phyloP scores from a whole-genome alignment of 805 yeast genomes.

The Clavispora vitiphila region DNA sequence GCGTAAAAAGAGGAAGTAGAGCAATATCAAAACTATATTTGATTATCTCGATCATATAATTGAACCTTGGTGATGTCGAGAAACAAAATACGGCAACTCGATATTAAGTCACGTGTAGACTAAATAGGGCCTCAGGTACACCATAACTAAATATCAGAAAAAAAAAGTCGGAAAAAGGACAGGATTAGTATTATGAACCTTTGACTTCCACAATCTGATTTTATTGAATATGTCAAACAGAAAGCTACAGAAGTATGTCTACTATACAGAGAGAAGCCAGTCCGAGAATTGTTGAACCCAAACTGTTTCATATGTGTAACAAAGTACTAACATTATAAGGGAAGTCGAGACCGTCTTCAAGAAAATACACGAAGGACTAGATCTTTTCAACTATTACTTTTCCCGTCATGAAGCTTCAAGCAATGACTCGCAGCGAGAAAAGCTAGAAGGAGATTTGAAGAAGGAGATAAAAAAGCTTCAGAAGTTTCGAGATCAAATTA shows the following conservation, averaged over 20 bases:
- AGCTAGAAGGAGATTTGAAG: constrained; percentile 40
- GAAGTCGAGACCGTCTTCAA: constrained; percentile 41
- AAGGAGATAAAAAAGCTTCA: constrained; percentile 43
- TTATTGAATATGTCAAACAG: constrained; percentile 13
- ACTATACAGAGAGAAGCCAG: background rate
- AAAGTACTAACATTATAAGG: constrained; percentile 18
- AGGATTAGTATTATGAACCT: constrained; percentile 12
- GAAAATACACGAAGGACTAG: constrained; percentile 42
- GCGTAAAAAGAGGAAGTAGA: too few relatives aligned
- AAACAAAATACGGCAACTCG: background rate
- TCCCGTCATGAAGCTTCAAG: constrained; percentile 37
- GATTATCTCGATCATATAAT: too few relatives aligned
- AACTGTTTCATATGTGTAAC: background rate
- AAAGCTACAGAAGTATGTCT: constrained; percentile 20
- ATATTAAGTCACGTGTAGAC: background rate
- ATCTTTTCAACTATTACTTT: constrained; percentile 40
- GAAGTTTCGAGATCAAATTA: constrained; percentile 42
- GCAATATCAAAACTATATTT: too few relatives aligned
- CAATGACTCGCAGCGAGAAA: constrained; percentile 39
- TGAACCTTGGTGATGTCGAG: background rate
- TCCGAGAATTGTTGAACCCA: background rate
- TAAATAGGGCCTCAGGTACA: background rate
- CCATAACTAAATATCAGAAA: constrained; percentile 5
- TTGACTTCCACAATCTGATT: constrained; percentile 5
- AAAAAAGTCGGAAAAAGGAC: constrained; percentile 5